A percentile compares a stretch with the other conserved stretches of the same genome.
Evolutionary conservation across 768 basidiomycete genomes (phyloP).

Genomic region (Lentinus tigrinus): DNA sequence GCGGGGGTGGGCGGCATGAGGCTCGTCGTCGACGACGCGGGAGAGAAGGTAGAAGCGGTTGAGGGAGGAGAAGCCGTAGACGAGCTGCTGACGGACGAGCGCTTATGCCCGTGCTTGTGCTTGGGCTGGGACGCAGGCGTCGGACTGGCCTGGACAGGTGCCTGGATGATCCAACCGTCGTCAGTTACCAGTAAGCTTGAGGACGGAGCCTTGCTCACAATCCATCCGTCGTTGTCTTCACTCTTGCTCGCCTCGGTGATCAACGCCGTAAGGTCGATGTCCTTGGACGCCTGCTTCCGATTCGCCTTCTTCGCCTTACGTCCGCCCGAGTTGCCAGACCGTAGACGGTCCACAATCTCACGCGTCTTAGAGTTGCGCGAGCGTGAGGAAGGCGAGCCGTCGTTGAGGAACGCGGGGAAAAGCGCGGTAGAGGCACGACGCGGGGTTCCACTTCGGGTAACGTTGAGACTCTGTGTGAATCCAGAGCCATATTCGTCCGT

Average conservation of each 20-base stretch:
- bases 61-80: background rate
- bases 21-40: slow-evolving; percentile 2
- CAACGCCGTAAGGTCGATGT: background rate
- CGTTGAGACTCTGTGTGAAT: slow-evolving; percentile 22
- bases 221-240: slow-evolving; percentile 23
- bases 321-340: slow-evolving; percentile 27
- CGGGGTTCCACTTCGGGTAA: slow-evolving; percentile 31
- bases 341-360: slow-evolving; percentile 56
- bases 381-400: slow-evolving; percentile 29
- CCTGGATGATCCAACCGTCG: slow-evolving; percentile 26
- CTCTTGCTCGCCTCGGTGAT: background rate
- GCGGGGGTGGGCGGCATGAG: slow-evolving; percentile 5
- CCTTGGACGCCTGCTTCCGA: slow-evolving; percentile 4
- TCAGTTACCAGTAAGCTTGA: slow-evolving; percentile 7
- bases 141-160: background rate
- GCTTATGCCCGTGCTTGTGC: slow-evolving; percentile 18
- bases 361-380: slow-evolving; percentile 55
- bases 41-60: slow-evolving; percentile 4
- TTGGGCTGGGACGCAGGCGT: slow-evolving; percentile 1
- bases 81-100: slow-evolving; percentile 18
- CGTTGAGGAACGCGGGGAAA: slow-evolving; percentile 51
- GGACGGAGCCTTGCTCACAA: slow-evolving; percentile 15
- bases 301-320: slow-evolving; percentile 17
- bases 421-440: slow-evolving; percentile 34
- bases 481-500: slow-evolving; percentile 8